Evolutionary conservation across 352 stramenopile species (phyloP), one percentile per base, ranked within the genome.

Genomic region (Blastocystis sp.): DNA sequence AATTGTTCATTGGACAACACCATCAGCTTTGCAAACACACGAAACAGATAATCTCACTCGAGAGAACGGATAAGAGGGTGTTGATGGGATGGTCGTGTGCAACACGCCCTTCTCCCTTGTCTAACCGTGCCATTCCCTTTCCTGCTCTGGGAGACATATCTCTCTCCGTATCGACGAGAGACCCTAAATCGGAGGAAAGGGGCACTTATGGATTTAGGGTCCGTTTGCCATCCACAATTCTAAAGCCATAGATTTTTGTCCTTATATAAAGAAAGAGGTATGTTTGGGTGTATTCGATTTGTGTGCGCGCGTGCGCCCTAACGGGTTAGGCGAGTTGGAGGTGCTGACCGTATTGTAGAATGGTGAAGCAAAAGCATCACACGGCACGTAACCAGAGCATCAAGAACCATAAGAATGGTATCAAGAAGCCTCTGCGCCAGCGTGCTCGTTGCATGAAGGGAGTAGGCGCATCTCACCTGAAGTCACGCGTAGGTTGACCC

Each of bases 341-440:
- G 29, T 85, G 2, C 51, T 85, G 31, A 85, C 45, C 35, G 50
- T 89, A 63, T 10, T 89, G 19, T 89, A 89, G 67, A 89, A 89
- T 89, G 79, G 79, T 89, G 37, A 89, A 96, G 94, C 94, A 96
- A 92, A 96, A 96, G 93, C 95, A 96, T 92, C 94, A 95, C 93
- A 96, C 94, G 50, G 94, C 93, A 90, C 93, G 93, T 91, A 96
- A 96, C 93, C 93, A 96, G 90, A 95, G 93, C 89, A 93, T 95
- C 91, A 96, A 96, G 92, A 94, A 93, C 60, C 94, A 96, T 93
- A 94, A 94, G 91, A 96, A 96, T 91, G 94, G 94, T 91, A 95
- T 96, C 91, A 94, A 94, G 91, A 96, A 95, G 93, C 93, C 93
- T 88, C 95, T 95, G 92, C 94, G 94, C 91, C 93, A 96, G 92